phyloP scores from a whole-genome alignment of 192 early-diverging fungal species.

The Phycomyces nitens region DNA sequence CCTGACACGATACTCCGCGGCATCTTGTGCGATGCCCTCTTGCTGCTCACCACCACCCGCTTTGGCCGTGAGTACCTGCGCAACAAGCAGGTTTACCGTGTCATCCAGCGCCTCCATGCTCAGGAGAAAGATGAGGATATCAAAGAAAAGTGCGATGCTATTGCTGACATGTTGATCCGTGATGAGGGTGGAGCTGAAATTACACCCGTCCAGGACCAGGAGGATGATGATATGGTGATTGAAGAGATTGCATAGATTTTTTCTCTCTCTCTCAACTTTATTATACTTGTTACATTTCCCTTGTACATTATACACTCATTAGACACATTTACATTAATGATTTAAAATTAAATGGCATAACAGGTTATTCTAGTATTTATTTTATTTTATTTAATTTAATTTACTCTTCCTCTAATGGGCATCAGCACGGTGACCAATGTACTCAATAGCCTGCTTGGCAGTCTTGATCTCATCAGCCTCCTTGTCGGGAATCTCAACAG shows the following conservation, averaged over 20 bases:
- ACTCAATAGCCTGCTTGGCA: conserved; percentile 84
- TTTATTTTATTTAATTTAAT: not conserved
- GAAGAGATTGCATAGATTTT: conserved; percentile 37
- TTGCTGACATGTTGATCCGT: conserved; percentile 85
- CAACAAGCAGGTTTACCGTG: conserved; percentile 76
- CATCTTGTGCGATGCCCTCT: conserved; percentile 76
- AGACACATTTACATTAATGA: too few relatives aligned
- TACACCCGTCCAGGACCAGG: conserved; percentile 15
- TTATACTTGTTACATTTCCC: too few relatives aligned
- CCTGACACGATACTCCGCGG: conserved; percentile 65
- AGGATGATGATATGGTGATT: conserved; percentile 38
- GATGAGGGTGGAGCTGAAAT: conserved; percentile 53
- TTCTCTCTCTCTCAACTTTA: too few relatives aligned
- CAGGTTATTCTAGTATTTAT: too few relatives aligned
- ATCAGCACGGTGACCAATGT: conserved; percentile 67
- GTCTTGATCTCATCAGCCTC: conserved; percentile 95
- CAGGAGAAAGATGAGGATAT: conserved; percentile 70
- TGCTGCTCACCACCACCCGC: conserved; percentile 73
- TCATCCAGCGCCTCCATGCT: conserved; percentile 82
- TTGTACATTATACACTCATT: too few relatives aligned
- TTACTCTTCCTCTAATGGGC: conserved; percentile 55
- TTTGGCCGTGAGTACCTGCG: conserved; percentile 79
- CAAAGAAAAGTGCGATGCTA: conserved; percentile 64
- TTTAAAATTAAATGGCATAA: too few relatives aligned
- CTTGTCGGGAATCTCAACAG: conserved; percentile 95